phyloP scores from a whole-genome alignment of 768 basidiomycete genomes.

The Kwoniella botswanensis region DNA sequence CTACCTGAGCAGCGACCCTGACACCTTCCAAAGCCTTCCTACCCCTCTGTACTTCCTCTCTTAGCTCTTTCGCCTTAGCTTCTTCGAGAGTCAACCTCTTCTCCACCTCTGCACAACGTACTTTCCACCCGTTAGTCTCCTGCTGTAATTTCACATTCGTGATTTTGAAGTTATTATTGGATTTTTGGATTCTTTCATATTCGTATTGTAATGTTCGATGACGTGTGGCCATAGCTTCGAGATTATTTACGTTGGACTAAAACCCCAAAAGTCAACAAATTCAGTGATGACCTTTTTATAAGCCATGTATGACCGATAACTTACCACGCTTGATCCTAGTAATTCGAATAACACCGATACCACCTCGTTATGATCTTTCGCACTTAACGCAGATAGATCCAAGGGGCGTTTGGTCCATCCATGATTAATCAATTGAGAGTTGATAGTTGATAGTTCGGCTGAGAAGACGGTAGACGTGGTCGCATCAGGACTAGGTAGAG shows the following conservation, averaged over 20 bases:
- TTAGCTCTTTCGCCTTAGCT: slow-evolving; percentile 36
- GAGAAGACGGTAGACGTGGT: background rate
- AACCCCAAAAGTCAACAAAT: background rate
- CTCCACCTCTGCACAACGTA: slow-evolving; percentile 36
- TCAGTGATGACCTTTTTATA: too few species aligned
- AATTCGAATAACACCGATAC: slow-evolving; percentile 43
- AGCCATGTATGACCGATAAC: slow-evolving; percentile 2
- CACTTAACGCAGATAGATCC: slow-evolving; percentile 31
- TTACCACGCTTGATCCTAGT: slow-evolving; percentile 41
- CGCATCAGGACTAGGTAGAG: background rate
- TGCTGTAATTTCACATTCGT: slow-evolving; percentile 26
- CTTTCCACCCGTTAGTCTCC: slow-evolving; percentile 41
- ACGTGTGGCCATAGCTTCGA: slow-evolving; percentile 36
- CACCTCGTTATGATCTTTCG: slow-evolving; percentile 40
- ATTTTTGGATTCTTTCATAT: slow-evolving; percentile 38
- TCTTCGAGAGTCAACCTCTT: slow-evolving; percentile 31
- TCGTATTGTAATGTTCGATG: slow-evolving; percentile 49
- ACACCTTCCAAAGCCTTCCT: slow-evolving; percentile 49
- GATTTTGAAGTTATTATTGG: background rate
- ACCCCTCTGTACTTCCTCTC: slow-evolving; percentile 43
- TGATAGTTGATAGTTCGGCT: slow-evolving; percentile 39
- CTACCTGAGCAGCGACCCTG: slow-evolving; percentile 44
- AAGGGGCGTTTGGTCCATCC: slow-evolving; percentile 47
- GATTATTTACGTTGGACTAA: slow-evolving; percentile 44
- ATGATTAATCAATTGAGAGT: slow-evolving; percentile 43